Base-by-base conservation (phyloP, 2,329 filamentous ascomycete genomes). In the Samsoniella hepiali region DNA sequence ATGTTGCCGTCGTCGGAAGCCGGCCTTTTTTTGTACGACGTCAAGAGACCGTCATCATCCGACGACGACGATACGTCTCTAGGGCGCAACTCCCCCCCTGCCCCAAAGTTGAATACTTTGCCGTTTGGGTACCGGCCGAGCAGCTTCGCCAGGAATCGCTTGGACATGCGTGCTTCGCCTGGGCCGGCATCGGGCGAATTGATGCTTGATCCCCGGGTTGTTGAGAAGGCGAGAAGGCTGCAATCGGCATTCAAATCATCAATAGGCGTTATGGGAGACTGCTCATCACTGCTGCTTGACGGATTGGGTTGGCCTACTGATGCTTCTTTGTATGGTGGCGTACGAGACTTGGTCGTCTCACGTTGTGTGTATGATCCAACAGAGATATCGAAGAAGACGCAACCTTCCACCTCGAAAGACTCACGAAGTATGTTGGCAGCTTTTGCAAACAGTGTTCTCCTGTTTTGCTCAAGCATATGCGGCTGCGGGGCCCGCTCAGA, bases 51-150 rank as follows among this genome's bases (percentile, higher is more conserved):
- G 0, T 70, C 67, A 1, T 74, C 68, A 7, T 68, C 69, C 0
- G 72, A 71, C 3, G 71, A 68, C 3, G 38, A 15, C 38, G 38
- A 40, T 4, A 13, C 5, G 31, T 77, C 73, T 10, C 71, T 71
- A 0, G 70, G 68, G 3, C 73, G 72, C 0, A 78, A 58, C 10
- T 73, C 70, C 0, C 78, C 79, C 11, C 75, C 68, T 5, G 72
- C 71, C 15, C 76, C 77, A 36, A 79, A 79, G 56, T 77, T 78
- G 65, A 81, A 83, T 1, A 82, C 73, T 56, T 77, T 77, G 0
- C 82, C 82, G 9, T 73, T 69, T 0, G 81, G 81, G 63, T 84
- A 79, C 1, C 76, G 72, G 13, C 74, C 74, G 1, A 83, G 68
- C 6, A 84, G 73, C 63, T 2, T 67, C 10, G 69, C 64, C 5